Evolutionary conservation across 2,329 filamentous ascomycete genomes (phyloP), one percentile per base, ranked within the genome.

Genomic region (Aspergillus tanneri): DNA sequence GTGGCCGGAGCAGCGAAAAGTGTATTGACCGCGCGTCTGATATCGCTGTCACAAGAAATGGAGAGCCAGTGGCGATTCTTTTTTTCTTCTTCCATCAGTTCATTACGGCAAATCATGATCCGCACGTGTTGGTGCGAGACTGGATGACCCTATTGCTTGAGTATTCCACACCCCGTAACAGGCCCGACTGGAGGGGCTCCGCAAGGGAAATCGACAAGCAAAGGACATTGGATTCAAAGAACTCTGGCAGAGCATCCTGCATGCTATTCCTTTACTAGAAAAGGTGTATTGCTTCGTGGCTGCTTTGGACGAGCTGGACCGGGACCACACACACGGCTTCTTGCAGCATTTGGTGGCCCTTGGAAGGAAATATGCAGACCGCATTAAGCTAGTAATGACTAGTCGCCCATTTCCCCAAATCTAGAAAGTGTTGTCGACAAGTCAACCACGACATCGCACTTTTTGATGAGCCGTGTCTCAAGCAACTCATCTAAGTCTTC

Each of bases 291-390:
- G 68, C 23, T 62, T 78, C 4, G 63, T 62, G 0, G 74, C 77
- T 50, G 73, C 73, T 1, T 58, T 77, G 5, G 76, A 78, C 49
- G 75, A 78, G 54, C 76, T 77, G 70, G 71, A 76, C 30, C 57
- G 16, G 64, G 61, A 70, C 6, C 43, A 57, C n/a, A 63, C 37
- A 10, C 14, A 68, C 5, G 39, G 52, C 0, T 73, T 77, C 23
- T 47, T 77, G 2, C 43, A 63, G 1, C 40, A 54, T 2, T 56
- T 78, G 0, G 61, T 58, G 1, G 43, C 55, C 0, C 55, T 77
- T 1, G 71, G 69, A 0, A 49, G 59, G 4, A 66, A 58, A 58
- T 55, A 53, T 3, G 66, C 72, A 1, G 46, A 40, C 0, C 59
- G 50, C 8, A 53, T 76, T 50, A 78, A 77, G 47, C 54, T 77